These are phyloP conservation scores for Pichia sp. DNA, from an alignment of 1,139 yeast genomes.

Conservation along the genomic window DNA sequence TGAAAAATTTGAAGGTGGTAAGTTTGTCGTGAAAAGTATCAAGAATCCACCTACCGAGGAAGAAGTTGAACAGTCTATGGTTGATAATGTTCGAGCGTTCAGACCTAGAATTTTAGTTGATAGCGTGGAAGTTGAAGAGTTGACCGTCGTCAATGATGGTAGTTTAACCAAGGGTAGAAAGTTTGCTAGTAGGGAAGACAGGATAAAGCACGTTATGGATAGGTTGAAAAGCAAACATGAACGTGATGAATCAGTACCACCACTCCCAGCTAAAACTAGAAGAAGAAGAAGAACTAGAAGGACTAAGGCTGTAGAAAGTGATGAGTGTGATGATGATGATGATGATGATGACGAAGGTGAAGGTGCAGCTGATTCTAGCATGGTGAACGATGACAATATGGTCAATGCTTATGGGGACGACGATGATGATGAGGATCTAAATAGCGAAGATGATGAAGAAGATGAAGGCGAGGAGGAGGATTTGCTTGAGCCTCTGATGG, in stretches of 20 bases:
- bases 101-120: constrained; percentile 8
- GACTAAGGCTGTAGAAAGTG: constrained; percentile 1
- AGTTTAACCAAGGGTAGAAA: constrained; percentile 9
- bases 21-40: constrained; percentile 11
- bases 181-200: constrained; percentile 9
- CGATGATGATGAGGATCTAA: neutral
- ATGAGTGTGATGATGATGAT: neutral
- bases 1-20: constrained; percentile 5
- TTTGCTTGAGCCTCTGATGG: constrained; percentile 22
- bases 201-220: constrained; percentile 9
- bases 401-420: too few species aligned
- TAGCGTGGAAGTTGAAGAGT: constrained; percentile 7
- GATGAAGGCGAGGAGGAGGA: constrained; percentile 3
- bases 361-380: neutral
- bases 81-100: constrained; percentile 1
- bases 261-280: too few species aligned
- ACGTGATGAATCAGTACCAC: too few species aligned
- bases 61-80: constrained; percentile 5
- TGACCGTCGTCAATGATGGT: constrained; percentile 6
- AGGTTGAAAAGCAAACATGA: neutral
- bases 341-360: neutral
- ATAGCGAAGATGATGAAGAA: neutral
- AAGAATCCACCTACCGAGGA: constrained; percentile 15
- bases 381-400: too few species aligned
- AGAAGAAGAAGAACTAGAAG: neutral